phyloP scores from a whole-genome alignment of 805 yeast genomes.

The Ogataea sp. region DNA sequence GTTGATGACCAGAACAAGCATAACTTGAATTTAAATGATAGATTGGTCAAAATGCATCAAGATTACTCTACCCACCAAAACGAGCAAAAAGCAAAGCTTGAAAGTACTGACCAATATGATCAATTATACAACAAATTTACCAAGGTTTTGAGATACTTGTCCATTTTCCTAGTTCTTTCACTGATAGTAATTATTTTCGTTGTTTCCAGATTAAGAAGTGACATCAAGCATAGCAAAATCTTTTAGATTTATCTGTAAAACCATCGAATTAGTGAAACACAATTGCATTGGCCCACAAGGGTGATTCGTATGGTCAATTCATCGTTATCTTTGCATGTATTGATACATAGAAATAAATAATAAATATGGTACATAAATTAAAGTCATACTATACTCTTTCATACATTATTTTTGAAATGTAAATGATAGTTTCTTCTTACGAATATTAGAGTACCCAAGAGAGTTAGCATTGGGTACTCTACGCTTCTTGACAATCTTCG shows the following conservation, averaged over 20 bases:
- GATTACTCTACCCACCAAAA: conserved; percentile 5
- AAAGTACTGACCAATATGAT: background rate
- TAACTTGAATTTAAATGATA: conserved; percentile 9
- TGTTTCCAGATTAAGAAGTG: conserved; percentile 49
- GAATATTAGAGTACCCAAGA: conserved; percentile 35
- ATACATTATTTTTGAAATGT: conserved; percentile 5
- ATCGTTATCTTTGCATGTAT: no score
- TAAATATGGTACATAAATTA: no score
- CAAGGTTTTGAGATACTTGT: background rate
- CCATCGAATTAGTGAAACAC: no score
- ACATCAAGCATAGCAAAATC: conserved; percentile 54
- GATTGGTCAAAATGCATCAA: conserved; percentile 9
- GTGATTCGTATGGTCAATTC: no score
- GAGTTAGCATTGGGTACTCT: conserved; percentile 42
- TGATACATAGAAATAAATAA: no score
- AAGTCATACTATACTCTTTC: no score
- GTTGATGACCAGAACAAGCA: conserved; percentile 15
- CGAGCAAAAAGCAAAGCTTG: background rate
- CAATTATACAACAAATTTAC: conserved; percentile 4
- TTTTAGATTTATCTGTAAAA: no score
- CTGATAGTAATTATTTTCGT: conserved; percentile 34
- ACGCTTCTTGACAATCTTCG: conserved; percentile 34
- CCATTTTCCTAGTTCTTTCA: conserved; percentile 23
- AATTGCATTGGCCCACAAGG: no score
- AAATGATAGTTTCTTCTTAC: conserved; percentile 38